Evolutionary conservation across 148 eudicot species (phyloP).

Genomic region (Cornus controversa): DNA sequence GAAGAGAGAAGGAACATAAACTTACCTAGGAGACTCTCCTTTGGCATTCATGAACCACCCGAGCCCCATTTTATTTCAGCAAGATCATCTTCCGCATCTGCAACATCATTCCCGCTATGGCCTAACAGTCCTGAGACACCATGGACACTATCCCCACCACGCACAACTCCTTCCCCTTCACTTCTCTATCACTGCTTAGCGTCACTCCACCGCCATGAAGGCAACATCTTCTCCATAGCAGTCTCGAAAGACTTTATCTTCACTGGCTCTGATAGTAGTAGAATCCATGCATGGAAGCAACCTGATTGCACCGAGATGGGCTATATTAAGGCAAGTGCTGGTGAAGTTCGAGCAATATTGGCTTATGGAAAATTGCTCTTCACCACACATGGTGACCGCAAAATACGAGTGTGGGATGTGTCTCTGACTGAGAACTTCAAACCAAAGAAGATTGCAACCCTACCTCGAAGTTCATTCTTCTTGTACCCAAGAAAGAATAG

Average conservation of each 20-base stretch:
- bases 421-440: slow-evolving; percentile 25
- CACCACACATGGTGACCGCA: slow-evolving; percentile 52
- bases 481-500: slow-evolving; percentile 18
- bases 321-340: slow-evolving; percentile 36
- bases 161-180: slow-evolving; percentile 26
- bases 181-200: slow-evolving; percentile 57
- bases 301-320: slow-evolving; percentile 55
- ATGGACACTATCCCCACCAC: slow-evolving; percentile 26
- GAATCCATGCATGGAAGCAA: slow-evolving; percentile 53
- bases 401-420: slow-evolving; percentile 47
- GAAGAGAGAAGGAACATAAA: slow-evolving; percentile 31
- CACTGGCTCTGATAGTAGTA: slow-evolving; percentile 52
- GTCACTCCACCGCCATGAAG: slow-evolving; percentile 55
- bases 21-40: slow-evolving; percentile 33
- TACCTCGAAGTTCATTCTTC: slow-evolving; percentile 36
- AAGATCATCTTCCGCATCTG: slow-evolving; percentile 33
- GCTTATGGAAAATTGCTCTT: slow-evolving; percentile 45
- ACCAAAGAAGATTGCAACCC: slow-evolving; percentile 43
- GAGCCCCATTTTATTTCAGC: slow-evolving; percentile 24
- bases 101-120: slow-evolving; percentile 30
- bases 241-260: slow-evolving; percentile 31
- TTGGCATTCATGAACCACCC: slow-evolving; percentile 25
- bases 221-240: slow-evolving; percentile 46
- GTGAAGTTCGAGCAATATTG: slow-evolving; percentile 45
- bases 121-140: slow-evolving; percentile 32